Conservation (phyloP, 1,139 yeast species). For the Debaryomyces subglobosus region DNA sequence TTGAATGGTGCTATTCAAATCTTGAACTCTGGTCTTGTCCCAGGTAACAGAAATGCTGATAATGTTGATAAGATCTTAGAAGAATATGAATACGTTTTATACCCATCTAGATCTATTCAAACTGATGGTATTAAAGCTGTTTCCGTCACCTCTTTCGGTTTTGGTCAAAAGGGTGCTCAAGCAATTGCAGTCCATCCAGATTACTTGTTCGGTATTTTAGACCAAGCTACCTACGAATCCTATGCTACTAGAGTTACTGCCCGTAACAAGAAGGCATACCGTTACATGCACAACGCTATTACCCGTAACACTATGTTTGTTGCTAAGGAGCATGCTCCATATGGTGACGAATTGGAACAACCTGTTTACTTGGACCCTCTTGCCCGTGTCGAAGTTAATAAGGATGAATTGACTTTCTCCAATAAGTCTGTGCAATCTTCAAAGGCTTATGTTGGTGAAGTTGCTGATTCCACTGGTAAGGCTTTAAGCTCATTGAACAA, state of each 20-base stretch:
- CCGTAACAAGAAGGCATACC: conserved; percentile 89
- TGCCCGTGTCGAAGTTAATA: conserved; percentile 70
- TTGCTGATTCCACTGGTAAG: conserved; percentile 49
- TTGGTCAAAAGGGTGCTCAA: conserved; percentile 99
- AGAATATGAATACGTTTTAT: conserved; percentile 84
- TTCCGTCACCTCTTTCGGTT: conserved; percentile 95
- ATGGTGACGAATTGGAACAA: conserved; percentile 82
- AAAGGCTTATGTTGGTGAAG: conserved; percentile 37
- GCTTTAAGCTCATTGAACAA: conserved; percentile 52
- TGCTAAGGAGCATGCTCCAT: conserved; percentile 93
- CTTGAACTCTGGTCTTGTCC: conserved; percentile 89
- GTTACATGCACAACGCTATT: conserved; percentile 95
- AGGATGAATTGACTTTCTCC: conserved; percentile 53
- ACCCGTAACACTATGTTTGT: conserved; percentile 89
- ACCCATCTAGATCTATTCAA: conserved; percentile 90
- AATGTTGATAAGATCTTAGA: conserved; percentile 84
- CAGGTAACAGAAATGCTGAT: conserved; percentile 99
- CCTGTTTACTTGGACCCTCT: conserved; percentile 94
- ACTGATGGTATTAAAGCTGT: conserved; percentile 98
- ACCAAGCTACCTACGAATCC: conserved; percentile 64
- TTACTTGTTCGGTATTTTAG: conserved; percentile 84
- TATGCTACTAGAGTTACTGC: conserved; percentile 72
- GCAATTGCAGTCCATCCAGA: conserved; percentile 92
- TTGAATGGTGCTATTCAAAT: conserved; percentile 97
- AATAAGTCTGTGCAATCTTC: conserved; percentile 42